A percentile compares a stretch with the other conserved stretches of the same genome.
Conservation (phyloP, 345 rosid genomes). For the Cardamine chenopodiifolia region DNA sequence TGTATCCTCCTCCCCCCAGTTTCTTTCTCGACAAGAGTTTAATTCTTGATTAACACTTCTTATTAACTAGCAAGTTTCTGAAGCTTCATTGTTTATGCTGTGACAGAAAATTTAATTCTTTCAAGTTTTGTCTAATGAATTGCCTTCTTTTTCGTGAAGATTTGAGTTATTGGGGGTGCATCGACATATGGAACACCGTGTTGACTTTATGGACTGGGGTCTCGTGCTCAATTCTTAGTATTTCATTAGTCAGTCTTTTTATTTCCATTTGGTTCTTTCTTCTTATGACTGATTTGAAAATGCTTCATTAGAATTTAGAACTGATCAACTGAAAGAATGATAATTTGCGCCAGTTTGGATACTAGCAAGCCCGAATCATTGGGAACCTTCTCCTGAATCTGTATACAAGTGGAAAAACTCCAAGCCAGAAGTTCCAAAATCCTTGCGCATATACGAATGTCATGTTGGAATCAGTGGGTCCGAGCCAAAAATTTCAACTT, state of each 20-base stretch:
- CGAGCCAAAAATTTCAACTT: constrained; percentile 77
- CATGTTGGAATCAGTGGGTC: constrained; percentile 96
- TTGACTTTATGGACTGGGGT: constrained; percentile 96
- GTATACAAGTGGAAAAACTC: constrained; percentile 80
- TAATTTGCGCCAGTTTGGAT: background rate
- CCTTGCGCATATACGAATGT: constrained; percentile 93
- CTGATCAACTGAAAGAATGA: background rate
- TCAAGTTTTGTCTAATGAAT: constrained; percentile 7
- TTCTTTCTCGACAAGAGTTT: background rate
- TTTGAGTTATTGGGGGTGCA: constrained; percentile 84
- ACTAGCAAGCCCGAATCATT: constrained; percentile 73
- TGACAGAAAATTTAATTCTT: background rate
- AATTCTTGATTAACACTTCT: background rate
- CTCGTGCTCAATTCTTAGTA: constrained; percentile 12
- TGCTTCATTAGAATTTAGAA: background rate
- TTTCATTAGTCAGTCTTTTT: constrained; percentile 20
- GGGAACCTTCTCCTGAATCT: constrained; percentile 90
- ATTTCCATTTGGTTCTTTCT: constrained; percentile 5
- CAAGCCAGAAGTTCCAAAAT: constrained; percentile 63
- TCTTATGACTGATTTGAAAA: background rate
- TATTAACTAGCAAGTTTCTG: background rate
- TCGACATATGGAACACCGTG: constrained; percentile 86
- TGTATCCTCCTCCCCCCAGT: constrained; percentile 5
- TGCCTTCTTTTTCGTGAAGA: constrained; percentile 41
- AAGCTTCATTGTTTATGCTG: background rate